Evolutionary conservation across 805 yeast genomes (phyloP), one percentile per base, ranked within the genome.

Genomic region (Cyberlindnera maritima): DNA sequence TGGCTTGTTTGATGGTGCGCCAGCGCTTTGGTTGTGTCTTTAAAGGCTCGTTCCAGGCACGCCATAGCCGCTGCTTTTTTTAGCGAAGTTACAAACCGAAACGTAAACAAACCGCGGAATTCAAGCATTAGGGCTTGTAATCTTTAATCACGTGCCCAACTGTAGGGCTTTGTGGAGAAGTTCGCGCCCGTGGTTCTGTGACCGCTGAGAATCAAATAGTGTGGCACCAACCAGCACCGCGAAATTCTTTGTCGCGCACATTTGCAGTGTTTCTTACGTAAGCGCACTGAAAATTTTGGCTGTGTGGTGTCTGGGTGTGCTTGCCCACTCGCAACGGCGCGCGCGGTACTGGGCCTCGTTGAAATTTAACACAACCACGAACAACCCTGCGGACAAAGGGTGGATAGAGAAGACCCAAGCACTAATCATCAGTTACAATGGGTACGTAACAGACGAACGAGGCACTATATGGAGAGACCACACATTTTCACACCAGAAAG

Each of bases 391-490:
- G 7, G 17, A 11, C 21, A n/a, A 15, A 11, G 11, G 3, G 37
- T 21, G 4, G 8, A 20, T n/a, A 39, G 21, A 34, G 38, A 31
- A 35, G 26, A 39, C 39, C 15, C 43, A 57, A 50, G 56, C 58
- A 53, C 55, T 48, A 54, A 56, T 49, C 61, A 55, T 52, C 59
- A 52, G 54, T 57, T 57, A 57, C 56, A 59, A 60, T 60, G 64
- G 64, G 64, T 60, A 60, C 47, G 64, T 60, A 28, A 37, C 17
- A 38, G 46, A 35, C 5, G 11, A 21, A 17, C 6, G 32, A 17
- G 18, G 32, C 14, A 20, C 11, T 15, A 25, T 20, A 17, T 35
- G 13, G 38, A 42, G 38, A 32, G 36, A 19, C 18, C 31, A 9
- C n/a, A 7, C 23, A 10, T 17, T 13, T 11, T 32, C 5, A 15